A percentile compares a stretch with the other conserved stretches of the same genome.
Evolutionary conservation across 352 stramenopile species (phyloP).

Genomic region (Pythium aphanidermatum): DNA sequence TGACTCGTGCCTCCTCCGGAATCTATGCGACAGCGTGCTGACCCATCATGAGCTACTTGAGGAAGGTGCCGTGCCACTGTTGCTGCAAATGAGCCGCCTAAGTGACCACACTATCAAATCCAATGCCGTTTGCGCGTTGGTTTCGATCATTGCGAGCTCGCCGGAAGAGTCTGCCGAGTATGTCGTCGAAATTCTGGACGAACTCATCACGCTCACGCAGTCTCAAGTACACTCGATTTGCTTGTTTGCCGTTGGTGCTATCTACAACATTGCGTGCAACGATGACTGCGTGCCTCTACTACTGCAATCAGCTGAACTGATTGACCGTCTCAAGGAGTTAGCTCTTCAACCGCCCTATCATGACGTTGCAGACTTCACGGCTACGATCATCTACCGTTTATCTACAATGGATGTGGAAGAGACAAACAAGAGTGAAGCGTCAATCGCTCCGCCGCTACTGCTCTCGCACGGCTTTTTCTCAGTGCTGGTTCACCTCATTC

Average conservation of each 20-base stretch:
- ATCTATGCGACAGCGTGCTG: slow-evolving; percentile 64
- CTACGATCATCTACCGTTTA: slow-evolving; percentile 53
- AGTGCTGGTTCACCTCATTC: slow-evolving; percentile 44
- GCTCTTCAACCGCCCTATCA: slow-evolving; percentile 19
- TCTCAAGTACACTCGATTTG: slow-evolving; percentile 24
- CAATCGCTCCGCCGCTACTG: slow-evolving; percentile 15
- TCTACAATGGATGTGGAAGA: slow-evolving; percentile 14
- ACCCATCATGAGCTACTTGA: slow-evolving; percentile 72
- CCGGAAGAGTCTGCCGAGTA: slow-evolving; percentile 43
- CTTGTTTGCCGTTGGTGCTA: slow-evolving; percentile 48
- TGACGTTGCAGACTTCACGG: slow-evolving; percentile 41
- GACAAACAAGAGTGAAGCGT: slow-evolving; percentile 5
- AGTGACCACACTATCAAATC: slow-evolving; percentile 43
- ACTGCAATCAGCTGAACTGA: slow-evolving; percentile 22
- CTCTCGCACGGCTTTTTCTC: slow-evolving; percentile 40
- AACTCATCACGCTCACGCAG: slow-evolving; percentile 43
- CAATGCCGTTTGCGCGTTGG: slow-evolving; percentile 63
- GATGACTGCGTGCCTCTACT: slow-evolving; percentile 54
- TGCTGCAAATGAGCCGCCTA: slow-evolving; percentile 57
- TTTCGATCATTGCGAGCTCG: slow-evolving; percentile 57
- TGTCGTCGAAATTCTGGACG: slow-evolving; percentile 44
- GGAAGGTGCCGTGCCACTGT: slow-evolving; percentile 35
- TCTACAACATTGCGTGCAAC: slow-evolving; percentile 77
- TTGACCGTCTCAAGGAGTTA: slow-evolving; percentile 37
- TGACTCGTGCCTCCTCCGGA: slow-evolving; percentile 64